Percentiles rank a stretch among this genome's conserved stretches.
phyloP scores from a whole-genome alignment of 1,139 yeast genomes.

The Debaryomyces psychrophilus region DNA sequence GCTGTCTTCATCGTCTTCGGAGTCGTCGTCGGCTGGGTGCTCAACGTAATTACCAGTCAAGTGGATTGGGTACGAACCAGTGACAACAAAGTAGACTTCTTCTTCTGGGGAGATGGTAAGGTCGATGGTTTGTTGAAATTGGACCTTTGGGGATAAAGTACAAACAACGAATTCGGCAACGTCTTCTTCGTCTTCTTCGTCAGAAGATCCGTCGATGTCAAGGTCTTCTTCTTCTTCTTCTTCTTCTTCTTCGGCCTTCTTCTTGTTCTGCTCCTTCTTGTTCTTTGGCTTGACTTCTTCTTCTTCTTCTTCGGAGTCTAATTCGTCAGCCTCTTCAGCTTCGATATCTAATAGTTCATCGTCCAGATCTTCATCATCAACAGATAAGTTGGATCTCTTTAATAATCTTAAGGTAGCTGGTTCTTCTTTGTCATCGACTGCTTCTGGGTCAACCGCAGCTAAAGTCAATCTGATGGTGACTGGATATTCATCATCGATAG shows the following conservation, averaged over 20 bases:
- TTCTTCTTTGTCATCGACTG: constrained; percentile 74
- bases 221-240: constrained; percentile 54
- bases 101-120: constrained; percentile 91
- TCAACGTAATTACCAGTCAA: constrained; percentile 94
- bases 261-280: constrained; percentile 26
- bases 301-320: constrained; percentile 23
- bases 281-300: constrained; percentile 27
- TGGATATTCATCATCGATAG: constrained; percentile 83
- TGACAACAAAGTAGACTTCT: constrained; percentile 89
- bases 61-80: constrained; percentile 93
- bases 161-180: constrained; percentile 81
- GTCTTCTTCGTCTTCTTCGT: constrained; percentile 54
- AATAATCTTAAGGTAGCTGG: constrained; percentile 91
- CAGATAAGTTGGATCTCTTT: constrained; percentile 64
- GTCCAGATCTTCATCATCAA: constrained; percentile 53
- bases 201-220: constrained; percentile 63
- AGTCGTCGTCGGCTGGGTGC: constrained; percentile 83
- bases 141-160: constrained; percentile 83
- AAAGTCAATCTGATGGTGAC: constrained; percentile 87
- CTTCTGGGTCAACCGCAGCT: constrained; percentile 93
- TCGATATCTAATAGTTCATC: constrained; percentile 54
- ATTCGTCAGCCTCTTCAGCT: constrained; percentile 39
- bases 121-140: constrained; percentile 89
- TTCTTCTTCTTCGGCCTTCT: constrained; percentile 30
- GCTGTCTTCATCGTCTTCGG: constrained; percentile 56